Evolutionary conservation across 2,329 filamentous ascomycete genomes (phyloP).

Genomic region (Pezicula neosporulosa): DNA sequence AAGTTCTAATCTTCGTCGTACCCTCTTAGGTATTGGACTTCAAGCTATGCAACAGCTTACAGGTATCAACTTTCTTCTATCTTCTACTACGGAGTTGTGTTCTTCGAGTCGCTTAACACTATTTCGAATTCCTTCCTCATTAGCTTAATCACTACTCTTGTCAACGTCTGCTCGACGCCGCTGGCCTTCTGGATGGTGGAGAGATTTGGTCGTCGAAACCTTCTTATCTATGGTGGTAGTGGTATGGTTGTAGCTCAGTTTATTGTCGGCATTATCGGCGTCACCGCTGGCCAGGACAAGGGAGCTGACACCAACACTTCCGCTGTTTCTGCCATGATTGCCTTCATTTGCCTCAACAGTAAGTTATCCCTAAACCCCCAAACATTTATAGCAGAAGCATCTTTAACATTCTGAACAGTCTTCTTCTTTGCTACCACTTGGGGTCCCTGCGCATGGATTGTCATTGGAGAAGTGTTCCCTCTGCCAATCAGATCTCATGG

Average conservation of each 20-base stretch:
- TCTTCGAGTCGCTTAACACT: constrained; percentile 64
- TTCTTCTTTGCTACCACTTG: constrained; percentile 64
- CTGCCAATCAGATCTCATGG: constrained; percentile 76
- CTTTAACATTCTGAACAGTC: constrained; percentile 25
- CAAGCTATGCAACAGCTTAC: constrained; percentile 67
- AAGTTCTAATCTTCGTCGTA: constrained; percentile 65
- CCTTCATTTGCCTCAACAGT: constrained; percentile 66
- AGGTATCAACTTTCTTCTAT: constrained; percentile 57
- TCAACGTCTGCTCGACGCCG: constrained; percentile 71
- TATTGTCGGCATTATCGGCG: constrained; percentile 28
- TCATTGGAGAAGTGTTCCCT: constrained; percentile 63
- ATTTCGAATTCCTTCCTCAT: constrained; percentile 60
- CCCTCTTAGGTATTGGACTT: constrained; percentile 57
- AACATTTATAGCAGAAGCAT: no score
- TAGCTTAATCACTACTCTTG: constrained; percentile 61
- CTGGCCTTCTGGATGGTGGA: constrained; percentile 70
- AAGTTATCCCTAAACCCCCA: no score
- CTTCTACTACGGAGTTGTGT: constrained; percentile 61
- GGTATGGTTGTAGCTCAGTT: constrained; percentile 65
- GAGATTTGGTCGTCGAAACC: constrained; percentile 60
- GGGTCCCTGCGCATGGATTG: constrained; percentile 65
- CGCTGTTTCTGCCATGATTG: constrained; percentile 63
- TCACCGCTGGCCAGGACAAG: constrained; percentile 49
- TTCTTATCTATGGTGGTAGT: constrained; percentile 58
- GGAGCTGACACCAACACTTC: constrained; percentile 54